Evolutionary conservation across 2,329 filamentous ascomycete species (phyloP), one percentile per base, ranked within the genome.

Genomic region (Ophiostoma ulmi): DNA sequence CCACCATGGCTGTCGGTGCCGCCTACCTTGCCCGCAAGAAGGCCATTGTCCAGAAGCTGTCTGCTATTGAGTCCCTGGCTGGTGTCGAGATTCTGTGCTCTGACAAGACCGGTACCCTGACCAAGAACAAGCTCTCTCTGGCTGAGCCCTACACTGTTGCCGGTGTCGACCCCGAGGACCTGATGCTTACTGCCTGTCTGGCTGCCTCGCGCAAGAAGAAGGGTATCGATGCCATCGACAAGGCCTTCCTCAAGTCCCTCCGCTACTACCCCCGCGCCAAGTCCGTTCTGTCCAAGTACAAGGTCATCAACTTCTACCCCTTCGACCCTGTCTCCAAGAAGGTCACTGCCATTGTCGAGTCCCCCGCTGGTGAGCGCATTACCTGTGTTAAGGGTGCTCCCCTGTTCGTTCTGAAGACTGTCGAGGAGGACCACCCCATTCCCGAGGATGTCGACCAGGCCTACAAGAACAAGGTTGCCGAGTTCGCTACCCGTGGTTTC

Each of bases 311-410:
- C 64, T 97, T 96, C 85, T 87, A 88, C 80, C 93, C 93, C 74
- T 97, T 97, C 81, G 93, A 97, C 79, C 93, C 93, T 73, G 92
- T 97, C 78, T 95, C 92, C 79, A 97, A 97, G 85, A 97, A 96
- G 84, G 92, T 97, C 72, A 89, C 88, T 76, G 92, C 93, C 69
- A 80, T 95, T 72, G 93, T 97, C 72, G 86, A 94, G 81, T 93
- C 91, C 75, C 90, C 91, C 73, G 86, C 92, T 78, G 93, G 93
- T 73, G 91, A 95, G 83, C 87, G 87, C 78, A 94, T 96, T 77
- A 89, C 88, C 79, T 97, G 93, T 81, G 91, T 97, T 80, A 97
- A 97, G 85, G 93, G 93, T 80, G 92, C 93, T 74, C 93, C 93
- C 78, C 87, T 95, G 64, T 92, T 93, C 81, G 92, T 97, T 72